These are phyloP conservation scores for Pelargonium myrrhifolium DNA, from an alignment of 441 rosid species.

Conservation along the genomic window DNA sequence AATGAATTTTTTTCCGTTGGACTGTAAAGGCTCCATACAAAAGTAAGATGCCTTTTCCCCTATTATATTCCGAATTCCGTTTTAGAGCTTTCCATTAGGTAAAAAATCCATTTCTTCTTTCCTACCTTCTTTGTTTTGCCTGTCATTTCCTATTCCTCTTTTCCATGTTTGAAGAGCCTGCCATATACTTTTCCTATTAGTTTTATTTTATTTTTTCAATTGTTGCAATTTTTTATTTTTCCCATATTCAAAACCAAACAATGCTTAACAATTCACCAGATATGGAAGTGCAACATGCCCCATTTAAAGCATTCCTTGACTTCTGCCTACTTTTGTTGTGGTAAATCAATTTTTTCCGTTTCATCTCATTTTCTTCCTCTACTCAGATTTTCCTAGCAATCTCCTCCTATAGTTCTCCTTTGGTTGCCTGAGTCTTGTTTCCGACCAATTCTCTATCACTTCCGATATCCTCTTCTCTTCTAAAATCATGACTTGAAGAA, in stretches of 20 bases:
- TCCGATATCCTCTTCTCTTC: slow-evolving; percentile 9
- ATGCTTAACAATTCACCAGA: slow-evolving; percentile 12
- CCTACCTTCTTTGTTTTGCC: slow-evolving; percentile 18
- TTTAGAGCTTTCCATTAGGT: slow-evolving; percentile 15
- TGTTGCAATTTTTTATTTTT: slow-evolving; percentile 11
- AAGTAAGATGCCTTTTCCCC: slow-evolving; percentile 8
- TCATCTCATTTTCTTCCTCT: slow-evolving; percentile 16
- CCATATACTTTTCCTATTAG: slow-evolving; percentile 16
- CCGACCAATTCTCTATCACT: background rate
- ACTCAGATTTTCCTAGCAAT: background rate
- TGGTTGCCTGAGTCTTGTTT: slow-evolving; percentile 4
- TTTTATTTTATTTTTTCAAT: slow-evolving; percentile 4
- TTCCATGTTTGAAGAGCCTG: slow-evolving; percentile 14
- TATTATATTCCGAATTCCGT: slow-evolving; percentile 11
- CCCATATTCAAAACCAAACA: background rate
- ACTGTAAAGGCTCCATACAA: slow-evolving; percentile 9
- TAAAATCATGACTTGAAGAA: slow-evolving; percentile 14
- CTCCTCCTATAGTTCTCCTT: slow-evolving; percentile 11
- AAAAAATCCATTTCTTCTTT: slow-evolving; percentile 10
- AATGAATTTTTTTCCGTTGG: slow-evolving; percentile 14
- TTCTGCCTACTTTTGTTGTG: slow-evolving; percentile 16
- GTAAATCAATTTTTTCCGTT: slow-evolving; percentile 13
- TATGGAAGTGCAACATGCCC: slow-evolving; percentile 10
- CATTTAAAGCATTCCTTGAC: slow-evolving; percentile 9
- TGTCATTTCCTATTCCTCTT: slow-evolving; percentile 8